Conservation (phyloP, 1,284 basidiomycete species). For the Meira miltonrushii region DNA sequence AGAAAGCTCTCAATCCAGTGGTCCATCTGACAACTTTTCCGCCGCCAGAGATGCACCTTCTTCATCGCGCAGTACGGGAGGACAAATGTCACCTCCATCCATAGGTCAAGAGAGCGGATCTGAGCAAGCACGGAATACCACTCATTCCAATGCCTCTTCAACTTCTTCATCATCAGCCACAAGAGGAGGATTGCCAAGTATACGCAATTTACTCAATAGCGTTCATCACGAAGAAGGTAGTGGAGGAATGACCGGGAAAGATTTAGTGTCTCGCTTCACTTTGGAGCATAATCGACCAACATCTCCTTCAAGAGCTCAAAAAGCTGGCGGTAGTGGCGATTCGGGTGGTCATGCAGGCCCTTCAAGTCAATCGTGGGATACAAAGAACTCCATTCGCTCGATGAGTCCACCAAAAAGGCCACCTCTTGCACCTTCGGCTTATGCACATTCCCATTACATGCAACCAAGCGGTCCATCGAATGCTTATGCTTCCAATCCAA, state of each 20-base stretch:
- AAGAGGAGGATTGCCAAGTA: background rate
- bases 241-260: background rate
- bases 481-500: background rate
- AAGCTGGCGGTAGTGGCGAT: background rate
- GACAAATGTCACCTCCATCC: background rate
- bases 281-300: background rate
- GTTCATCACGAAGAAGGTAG: background rate
- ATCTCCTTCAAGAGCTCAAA: background rate
- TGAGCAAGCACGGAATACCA: too few relatives aligned
- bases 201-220: background rate
- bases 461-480: background rate
- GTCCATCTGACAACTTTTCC: background rate
- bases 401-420: slow-evolving; percentile 1
- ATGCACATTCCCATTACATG: background rate
- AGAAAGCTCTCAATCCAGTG: background rate
- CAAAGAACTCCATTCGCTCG: background rate
- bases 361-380: background rate
- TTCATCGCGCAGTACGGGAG: background rate
- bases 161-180: background rate
- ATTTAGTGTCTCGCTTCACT: background rate
- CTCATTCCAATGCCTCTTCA: background rate
- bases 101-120: too few relatives aligned
- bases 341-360: background rate
- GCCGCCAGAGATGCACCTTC: background rate
- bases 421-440: slow-evolving; percentile 2